Percentiles rank a stretch among this genome's conserved stretches.
Conservation (phyloP, 495 filamentous ascomycete species). For the Cercophora samala region DNA sequence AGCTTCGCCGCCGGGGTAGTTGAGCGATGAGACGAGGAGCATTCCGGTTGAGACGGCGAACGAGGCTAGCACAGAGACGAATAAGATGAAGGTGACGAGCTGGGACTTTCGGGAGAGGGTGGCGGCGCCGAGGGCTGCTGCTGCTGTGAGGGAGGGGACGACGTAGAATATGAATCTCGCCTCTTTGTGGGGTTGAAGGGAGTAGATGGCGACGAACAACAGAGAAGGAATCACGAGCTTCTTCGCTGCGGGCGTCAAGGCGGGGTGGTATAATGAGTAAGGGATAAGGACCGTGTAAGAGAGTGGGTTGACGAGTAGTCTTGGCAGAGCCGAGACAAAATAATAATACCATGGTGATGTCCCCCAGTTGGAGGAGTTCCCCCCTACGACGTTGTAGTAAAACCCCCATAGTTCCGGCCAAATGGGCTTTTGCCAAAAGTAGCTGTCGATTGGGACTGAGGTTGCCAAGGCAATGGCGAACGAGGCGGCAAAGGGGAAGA, state of each 20-base stretch:
- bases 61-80: slow-evolving; percentile 55
- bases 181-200: slow-evolving; percentile 88
- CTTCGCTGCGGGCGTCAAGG: slow-evolving; percentile 38
- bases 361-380: slow-evolving; percentile 79
- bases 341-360: slow-evolving; percentile 82
- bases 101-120: slow-evolving; percentile 69
- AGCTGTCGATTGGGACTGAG: slow-evolving; percentile 76
- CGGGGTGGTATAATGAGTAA: slow-evolving; percentile 53
- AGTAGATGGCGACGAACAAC: slow-evolving; percentile 75
- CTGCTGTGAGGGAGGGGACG: slow-evolving; percentile 74
- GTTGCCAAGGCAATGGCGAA: slow-evolving; percentile 57
- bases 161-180: slow-evolving; percentile 92
- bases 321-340: slow-evolving; percentile 73
- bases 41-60: slow-evolving; percentile 60
- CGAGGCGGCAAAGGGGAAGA: slow-evolving; percentile 66
- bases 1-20: slow-evolving; percentile 84
- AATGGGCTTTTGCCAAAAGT: slow-evolving; percentile 83
- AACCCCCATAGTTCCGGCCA: slow-evolving; percentile 93
- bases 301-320: slow-evolving; percentile 77
- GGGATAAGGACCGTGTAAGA: slow-evolving; percentile 62
- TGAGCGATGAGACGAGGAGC: slow-evolving; percentile 70
- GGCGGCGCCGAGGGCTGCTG: slow-evolving; percentile 67
- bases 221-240: slow-evolving; percentile 64
- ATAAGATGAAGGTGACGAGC: slow-evolving; percentile 54
- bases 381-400: slow-evolving; percentile 83